These are phyloP conservation scores for Pezicula carpinea DNA, from an alignment of 2,329 filamentous ascomycete genomes.

Conservation along the genomic window DNA sequence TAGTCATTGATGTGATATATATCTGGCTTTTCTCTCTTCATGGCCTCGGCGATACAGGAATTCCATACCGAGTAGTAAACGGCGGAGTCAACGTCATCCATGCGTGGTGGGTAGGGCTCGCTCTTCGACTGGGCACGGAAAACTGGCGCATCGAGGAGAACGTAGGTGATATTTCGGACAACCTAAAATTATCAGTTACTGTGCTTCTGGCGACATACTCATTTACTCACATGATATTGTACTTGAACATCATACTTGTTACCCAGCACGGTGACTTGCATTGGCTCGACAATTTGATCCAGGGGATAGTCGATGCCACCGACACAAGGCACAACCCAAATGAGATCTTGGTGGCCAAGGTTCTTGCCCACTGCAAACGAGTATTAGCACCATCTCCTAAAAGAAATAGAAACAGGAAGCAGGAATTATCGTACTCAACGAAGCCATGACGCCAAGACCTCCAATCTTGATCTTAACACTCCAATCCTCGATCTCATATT, in stretches of 20 bases:
- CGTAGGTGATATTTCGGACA: conserved; percentile 62
- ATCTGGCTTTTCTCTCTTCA: conserved; percentile 57
- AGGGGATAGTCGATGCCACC: conserved; percentile 60
- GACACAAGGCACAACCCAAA: conserved; percentile 61
- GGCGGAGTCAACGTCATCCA: conserved; percentile 65
- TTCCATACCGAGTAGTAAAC: conserved; percentile 70
- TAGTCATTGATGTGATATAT: conserved; percentile 66
- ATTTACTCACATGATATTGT: conserved; percentile 49
- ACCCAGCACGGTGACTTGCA: conserved; percentile 57
- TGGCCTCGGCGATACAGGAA: conserved; percentile 60
- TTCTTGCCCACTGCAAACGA: conserved; percentile 51
- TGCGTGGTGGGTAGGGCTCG: conserved; percentile 61
- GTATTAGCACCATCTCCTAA: neutral
- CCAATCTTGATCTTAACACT: conserved; percentile 68
- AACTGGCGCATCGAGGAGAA: conserved; percentile 53
- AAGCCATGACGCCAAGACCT: conserved; percentile 65
- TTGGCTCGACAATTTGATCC: conserved; percentile 54
- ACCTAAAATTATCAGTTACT: neutral
- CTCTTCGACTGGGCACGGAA: conserved; percentile 59
- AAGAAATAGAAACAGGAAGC: conserved; percentile 15
- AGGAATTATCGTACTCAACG: conserved; percentile 41
- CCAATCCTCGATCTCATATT: conserved; percentile 69
- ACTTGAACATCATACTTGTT: conserved; percentile 57
- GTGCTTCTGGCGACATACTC: neutral
- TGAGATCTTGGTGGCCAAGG: conserved; percentile 58